phyloP scores from a whole-genome alignment of 805 yeast species.

The Nakazawaea populi region DNA sequence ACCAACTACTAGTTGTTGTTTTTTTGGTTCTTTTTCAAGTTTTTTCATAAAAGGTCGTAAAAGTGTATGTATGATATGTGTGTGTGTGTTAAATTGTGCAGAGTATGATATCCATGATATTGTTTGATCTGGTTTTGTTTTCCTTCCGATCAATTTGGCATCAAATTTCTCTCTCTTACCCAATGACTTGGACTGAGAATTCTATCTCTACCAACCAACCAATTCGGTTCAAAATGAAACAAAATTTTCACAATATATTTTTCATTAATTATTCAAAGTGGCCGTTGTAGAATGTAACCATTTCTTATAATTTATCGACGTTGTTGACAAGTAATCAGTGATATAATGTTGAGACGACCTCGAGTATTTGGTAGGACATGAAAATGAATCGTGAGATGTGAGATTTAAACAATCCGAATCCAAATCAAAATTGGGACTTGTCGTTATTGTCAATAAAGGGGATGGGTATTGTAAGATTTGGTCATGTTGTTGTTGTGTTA shows the following conservation, averaged over 20 bases:
- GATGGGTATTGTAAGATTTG: constrained; percentile 8
- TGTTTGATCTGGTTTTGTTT: no score
- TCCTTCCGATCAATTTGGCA: no score
- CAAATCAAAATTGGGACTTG: constrained; percentile 6
- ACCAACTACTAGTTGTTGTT: no score
- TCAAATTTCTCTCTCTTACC: no score
- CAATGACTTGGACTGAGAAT: no score
- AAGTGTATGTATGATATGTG: no score
- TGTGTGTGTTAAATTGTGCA: no score
- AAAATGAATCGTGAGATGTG: neutral
- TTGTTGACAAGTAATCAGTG: constrained; percentile 10
- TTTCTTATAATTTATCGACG: constrained; percentile 13
- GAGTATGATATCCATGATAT: no score
- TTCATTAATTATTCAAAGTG: neutral
- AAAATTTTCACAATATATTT: no score
- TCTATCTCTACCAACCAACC: no score
- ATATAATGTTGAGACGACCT: neutral
- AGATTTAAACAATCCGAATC: constrained; percentile 9
- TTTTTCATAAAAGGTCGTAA: no score
- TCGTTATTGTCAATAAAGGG: constrained; percentile 5
- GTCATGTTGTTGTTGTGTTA: neutral
- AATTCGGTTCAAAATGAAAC: neutral
- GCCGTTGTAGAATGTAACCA: constrained; percentile 11
- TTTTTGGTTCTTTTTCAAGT: no score
- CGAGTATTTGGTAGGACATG: neutral